Conservation (phyloP, 768 basidiomycete species). For the Hericium rajendrae region DNA sequence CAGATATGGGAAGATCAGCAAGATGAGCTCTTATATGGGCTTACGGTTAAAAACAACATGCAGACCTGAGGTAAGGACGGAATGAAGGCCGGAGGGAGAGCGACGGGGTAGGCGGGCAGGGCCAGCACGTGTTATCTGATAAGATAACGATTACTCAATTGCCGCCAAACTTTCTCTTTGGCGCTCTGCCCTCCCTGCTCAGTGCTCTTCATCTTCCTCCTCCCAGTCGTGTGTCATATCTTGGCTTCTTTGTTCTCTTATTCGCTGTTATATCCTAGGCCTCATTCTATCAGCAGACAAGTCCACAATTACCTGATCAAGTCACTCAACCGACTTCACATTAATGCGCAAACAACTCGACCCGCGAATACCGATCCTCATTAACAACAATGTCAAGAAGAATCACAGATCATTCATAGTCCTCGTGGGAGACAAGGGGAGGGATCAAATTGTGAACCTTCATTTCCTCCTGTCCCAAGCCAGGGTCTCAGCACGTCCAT, state of each 20-base stretch:
- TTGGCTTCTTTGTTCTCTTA: no score
- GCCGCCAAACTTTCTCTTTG: not conserved
- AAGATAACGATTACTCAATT: no score
- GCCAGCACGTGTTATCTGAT: no score
- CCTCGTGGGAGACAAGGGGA: slow-evolving; percentile 87
- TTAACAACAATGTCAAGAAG: slow-evolving; percentile 87
- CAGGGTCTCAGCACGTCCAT: slow-evolving; percentile 78
- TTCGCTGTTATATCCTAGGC: no score
- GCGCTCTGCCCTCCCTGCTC: not conserved
- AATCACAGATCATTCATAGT: slow-evolving; percentile 95
- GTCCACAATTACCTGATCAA: no score
- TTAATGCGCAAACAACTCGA: slow-evolving; percentile 83
- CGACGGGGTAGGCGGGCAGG: no score
- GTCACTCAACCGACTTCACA: not conserved
- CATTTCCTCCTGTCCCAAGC: slow-evolving; percentile 93
- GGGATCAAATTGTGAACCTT: slow-evolving; percentile 94
- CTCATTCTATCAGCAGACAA: no score
- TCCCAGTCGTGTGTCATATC: not conserved
- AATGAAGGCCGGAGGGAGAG: no score
- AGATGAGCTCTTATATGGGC: no score
- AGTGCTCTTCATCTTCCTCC: not conserved
- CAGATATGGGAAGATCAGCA: no score
- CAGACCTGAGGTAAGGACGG: no score
- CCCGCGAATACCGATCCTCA: slow-evolving; percentile 84
- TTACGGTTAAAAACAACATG: no score